Percentiles rank a stretch among this genome's conserved stretches.
These are phyloP conservation scores for Colletotrichum tropicicola DNA, from an alignment of 2,329 filamentous ascomycete genomes.

Conservation along the genomic window DNA sequence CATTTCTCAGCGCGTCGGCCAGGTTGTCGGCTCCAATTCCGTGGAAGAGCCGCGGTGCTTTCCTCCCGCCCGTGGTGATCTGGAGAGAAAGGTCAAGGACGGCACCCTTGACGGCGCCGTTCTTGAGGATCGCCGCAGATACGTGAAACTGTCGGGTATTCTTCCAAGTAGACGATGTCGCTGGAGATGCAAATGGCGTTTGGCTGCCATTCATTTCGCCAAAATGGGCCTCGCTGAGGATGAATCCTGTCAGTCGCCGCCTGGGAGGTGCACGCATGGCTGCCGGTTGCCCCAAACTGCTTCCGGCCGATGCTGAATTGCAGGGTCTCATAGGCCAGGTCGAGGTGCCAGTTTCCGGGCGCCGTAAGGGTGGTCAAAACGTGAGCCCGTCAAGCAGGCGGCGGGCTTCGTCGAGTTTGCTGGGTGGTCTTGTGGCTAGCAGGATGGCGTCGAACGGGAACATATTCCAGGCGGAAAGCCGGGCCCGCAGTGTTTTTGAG, in stretches of 20 bases:
- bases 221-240: background rate
- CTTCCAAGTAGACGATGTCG: background rate
- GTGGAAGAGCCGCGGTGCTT: conserved; percentile 47
- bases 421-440: conserved; percentile 60
- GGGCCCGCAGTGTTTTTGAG: conserved; percentile 37
- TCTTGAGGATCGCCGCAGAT: background rate
- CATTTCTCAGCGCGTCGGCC: conserved; percentile 52
- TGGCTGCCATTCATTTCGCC: background rate
- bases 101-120: background rate
- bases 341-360: conserved; percentile 31
- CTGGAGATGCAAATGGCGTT: background rate
- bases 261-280: background rate
- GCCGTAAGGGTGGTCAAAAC: background rate
- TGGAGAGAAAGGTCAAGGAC: background rate
- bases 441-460: conserved; percentile 57
- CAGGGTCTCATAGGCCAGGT: conserved; percentile 47
- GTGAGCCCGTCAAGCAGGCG: background rate
- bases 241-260: background rate
- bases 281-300: background rate
- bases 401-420: conserved; percentile 42
- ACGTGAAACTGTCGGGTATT: background rate
- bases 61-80: conserved; percentile 51
- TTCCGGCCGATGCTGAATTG: background rate
- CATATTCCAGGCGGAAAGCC: conserved; percentile 43
- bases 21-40: conserved; percentile 50